Evolutionary conservation across 371 early-diverging fungal species (phyloP).

Genomic region (Mortierella sp.): DNA sequence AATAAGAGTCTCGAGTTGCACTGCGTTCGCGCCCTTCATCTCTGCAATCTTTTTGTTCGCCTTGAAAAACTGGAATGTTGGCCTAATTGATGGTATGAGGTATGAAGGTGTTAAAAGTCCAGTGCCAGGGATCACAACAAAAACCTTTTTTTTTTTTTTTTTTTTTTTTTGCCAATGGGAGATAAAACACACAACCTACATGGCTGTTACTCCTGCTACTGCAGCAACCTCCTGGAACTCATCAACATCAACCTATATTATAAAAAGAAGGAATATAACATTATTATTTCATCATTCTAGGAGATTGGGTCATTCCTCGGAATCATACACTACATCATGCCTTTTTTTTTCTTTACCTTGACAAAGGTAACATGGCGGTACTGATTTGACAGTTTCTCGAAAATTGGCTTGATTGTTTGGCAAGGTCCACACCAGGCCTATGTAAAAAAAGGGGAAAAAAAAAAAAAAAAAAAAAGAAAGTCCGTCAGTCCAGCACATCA

Average conservation of each 20-base stretch:
- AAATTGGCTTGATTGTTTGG: conserved; percentile 69
- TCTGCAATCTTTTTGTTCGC: conserved; percentile 72
- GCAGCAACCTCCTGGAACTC: conserved; percentile 58
- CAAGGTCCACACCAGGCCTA: conserved; percentile 68
- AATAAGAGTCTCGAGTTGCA: conserved; percentile 64
- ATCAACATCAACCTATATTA: conserved; percentile 72
- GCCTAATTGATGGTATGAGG: conserved; percentile 51
- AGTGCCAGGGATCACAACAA: not conserved
- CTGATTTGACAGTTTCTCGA: conserved; percentile 64
- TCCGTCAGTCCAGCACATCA: not conserved
- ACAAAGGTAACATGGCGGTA: conserved; percentile 67
- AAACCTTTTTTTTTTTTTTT: no score
- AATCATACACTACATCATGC: not conserved
- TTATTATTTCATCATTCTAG: not conserved
- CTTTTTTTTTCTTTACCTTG: conserved; percentile 57
- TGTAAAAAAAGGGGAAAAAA: not conserved
- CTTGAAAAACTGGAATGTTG: conserved; percentile 77
- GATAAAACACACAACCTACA: conserved; percentile 53
- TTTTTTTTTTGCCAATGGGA: not conserved
- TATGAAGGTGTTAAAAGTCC: not conserved
- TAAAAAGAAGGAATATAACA: not conserved
- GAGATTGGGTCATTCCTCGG: not conserved
- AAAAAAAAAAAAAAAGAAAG: not conserved
- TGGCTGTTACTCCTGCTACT: conserved; percentile 53
- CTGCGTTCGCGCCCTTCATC: conserved; percentile 77